Evolutionary conservation across 2,329 filamentous ascomycete genomes (phyloP).

Genomic region (Alternaria alternata): DNA sequence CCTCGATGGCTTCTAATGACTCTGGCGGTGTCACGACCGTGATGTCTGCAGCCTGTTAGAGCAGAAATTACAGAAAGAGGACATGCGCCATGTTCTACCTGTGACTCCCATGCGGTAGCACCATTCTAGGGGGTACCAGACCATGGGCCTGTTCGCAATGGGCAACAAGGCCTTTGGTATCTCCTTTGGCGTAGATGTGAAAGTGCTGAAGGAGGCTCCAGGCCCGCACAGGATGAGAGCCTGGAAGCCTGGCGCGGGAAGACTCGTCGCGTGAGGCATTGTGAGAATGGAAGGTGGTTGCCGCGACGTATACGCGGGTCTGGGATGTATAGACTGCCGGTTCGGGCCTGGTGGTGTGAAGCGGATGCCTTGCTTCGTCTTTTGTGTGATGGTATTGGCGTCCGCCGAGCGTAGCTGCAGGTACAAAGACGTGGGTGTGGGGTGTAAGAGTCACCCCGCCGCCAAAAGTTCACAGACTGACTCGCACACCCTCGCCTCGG

Average conservation of each 20-base stretch:
- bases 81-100: constrained; percentile 53
- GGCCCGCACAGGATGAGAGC: constrained; percentile 84
- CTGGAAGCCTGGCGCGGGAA: constrained; percentile 80
- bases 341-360: neutral
- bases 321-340: neutral
- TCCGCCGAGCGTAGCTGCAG: constrained; percentile 11
- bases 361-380: neutral
- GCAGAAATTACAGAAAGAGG: neutral
- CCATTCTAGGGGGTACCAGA: constrained; percentile 88
- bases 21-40: constrained; percentile 65
- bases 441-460: constrained; percentile 32
- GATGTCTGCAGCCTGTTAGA: constrained; percentile 50
- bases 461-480: constrained; percentile 22
- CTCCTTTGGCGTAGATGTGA: constrained; percentile 80
- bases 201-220: constrained; percentile 81
- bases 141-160: constrained; percentile 86
- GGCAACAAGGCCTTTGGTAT: constrained; percentile 83
- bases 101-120: constrained; percentile 83
- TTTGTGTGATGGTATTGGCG: neutral
- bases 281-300: neutral
- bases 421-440: constrained; percentile 19
- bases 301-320: too few relatives aligned
- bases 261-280: constrained; percentile 77
- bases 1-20: constrained; percentile 71
- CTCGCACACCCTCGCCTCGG: constrained; percentile 17